phyloP scores from a whole-genome alignment of 768 basidiomycete species.

The Ramaria sp. region DNA sequence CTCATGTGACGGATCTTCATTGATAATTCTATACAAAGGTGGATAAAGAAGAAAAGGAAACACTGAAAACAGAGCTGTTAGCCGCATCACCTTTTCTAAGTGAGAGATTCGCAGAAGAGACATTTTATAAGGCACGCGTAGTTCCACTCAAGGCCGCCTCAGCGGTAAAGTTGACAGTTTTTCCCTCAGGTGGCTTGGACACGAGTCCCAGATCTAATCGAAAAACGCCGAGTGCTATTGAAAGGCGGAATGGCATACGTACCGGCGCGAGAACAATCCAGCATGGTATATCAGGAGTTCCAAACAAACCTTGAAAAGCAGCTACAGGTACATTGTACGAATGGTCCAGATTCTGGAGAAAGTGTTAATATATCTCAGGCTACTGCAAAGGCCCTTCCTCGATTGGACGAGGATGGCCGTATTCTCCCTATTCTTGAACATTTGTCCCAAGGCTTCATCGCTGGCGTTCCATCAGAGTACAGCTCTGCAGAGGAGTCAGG shows the following conservation, averaged over 20 bases:
- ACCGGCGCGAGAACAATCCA: conserved; percentile 61
- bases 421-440: conserved; percentile 82
- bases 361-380: conserved; percentile 30
- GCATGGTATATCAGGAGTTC: conserved; percentile 84
- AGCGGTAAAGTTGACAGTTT: too few relatives aligned
- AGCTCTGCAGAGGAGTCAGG: conserved; percentile 39
- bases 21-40: conserved; percentile 32
- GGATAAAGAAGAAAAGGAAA: conserved; percentile 39
- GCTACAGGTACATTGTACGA: conserved; percentile 52
- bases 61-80: conserved; percentile 35
- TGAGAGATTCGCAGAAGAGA: conserved; percentile 36
- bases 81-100: conserved; percentile 33
- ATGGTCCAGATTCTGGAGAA: not conserved
- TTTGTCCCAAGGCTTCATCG: conserved; percentile 87
- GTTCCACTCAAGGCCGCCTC: conserved; percentile 16
- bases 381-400: conserved; percentile 78
- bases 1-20: not conserved
- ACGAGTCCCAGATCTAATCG: conserved; percentile 85
- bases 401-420: conserved; percentile 90
- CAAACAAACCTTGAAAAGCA: conserved; percentile 57
- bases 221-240: conserved; percentile 68
- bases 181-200: conserved; percentile 82
- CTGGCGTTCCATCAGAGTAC: conserved; percentile 84
- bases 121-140: conserved; percentile 61
- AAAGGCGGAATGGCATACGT: conserved; percentile 85